Evolutionary conservation across 1,139 yeast species (phyloP).

Genomic region (Blastobotrys apis): DNA sequence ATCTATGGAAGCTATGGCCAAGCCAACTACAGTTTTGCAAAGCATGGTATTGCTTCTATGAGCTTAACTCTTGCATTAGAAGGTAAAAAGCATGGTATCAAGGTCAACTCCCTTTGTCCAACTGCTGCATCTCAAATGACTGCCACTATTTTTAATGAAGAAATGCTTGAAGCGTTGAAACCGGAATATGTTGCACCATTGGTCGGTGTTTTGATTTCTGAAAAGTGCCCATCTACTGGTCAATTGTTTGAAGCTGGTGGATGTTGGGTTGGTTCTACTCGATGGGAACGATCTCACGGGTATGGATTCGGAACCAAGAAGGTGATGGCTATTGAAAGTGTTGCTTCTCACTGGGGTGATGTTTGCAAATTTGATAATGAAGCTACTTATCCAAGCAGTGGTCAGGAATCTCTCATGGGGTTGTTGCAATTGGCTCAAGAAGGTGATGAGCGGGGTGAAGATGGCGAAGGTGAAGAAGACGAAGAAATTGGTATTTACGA

Average conservation of each 20-base stretch:
- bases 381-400: constrained; percentile 55
- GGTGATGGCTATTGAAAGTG: constrained; percentile 59
- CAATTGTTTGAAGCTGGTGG: constrained; percentile 73
- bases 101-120: constrained; percentile 85
- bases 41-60: constrained; percentile 82
- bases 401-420: constrained; percentile 70
- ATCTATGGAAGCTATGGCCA: constrained; percentile 98
- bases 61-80: constrained; percentile 84
- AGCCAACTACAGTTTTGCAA: constrained; percentile 87
- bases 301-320: constrained; percentile 59
- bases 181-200: constrained; percentile 91
- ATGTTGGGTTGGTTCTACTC: constrained; percentile 92
- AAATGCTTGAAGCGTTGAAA: constrained; percentile 72
- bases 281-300: constrained; percentile 94
- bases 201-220: constrained; percentile 70
- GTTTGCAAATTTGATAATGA: constrained; percentile 62
- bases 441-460: constrained; percentile 46
- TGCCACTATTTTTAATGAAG: constrained; percentile 75
- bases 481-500: constrained; percentile 43
- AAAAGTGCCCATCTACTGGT: constrained; percentile 66
- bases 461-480: constrained; percentile 42
- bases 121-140: constrained; percentile 99
- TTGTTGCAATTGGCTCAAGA: constrained; percentile 28
- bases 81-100: constrained; percentile 74
- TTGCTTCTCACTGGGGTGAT: constrained; percentile 62